phyloP scores from a whole-genome alignment of 2,329 filamentous ascomycete species.

The Drechslerella dactyloides region DNA sequence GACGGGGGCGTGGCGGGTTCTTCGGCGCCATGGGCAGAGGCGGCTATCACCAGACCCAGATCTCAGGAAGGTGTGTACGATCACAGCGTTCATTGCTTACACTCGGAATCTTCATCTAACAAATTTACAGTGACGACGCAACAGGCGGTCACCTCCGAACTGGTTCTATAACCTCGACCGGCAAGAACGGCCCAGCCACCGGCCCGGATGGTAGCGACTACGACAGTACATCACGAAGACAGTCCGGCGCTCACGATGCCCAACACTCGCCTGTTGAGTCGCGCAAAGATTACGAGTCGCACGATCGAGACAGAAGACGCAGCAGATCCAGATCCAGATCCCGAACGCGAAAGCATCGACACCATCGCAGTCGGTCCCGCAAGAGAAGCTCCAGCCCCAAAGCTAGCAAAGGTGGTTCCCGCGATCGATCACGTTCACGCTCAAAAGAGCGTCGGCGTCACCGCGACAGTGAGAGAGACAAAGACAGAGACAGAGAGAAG shows the following conservation, averaged over 20 bases:
- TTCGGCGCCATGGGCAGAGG: slow-evolving; percentile 50
- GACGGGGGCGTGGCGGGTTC: slow-evolving; percentile 44
- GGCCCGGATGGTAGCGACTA: slow-evolving; percentile 39
- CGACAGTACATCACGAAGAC: slow-evolving; percentile 34
- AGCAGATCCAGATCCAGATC: slow-evolving; percentile 52
- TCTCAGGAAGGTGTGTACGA: slow-evolving; percentile 38
- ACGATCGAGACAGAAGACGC: slow-evolving; percentile 50
- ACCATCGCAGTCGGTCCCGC: slow-evolving; percentile 52
- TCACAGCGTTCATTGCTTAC: neutral
- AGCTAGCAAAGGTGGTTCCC: slow-evolving; percentile 25
- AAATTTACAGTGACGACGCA: slow-evolving; percentile 28
- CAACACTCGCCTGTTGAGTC: slow-evolving; percentile 41
- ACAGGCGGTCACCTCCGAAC: slow-evolving; percentile 27
- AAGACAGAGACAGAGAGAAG: slow-evolving; percentile 51
- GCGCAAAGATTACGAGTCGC: slow-evolving; percentile 34
- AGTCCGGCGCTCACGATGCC: slow-evolving; percentile 33
- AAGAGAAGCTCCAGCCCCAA: slow-evolving; percentile 50
- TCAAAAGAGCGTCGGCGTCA: slow-evolving; percentile 42
- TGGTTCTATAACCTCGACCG: slow-evolving; percentile 39
- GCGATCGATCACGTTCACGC: slow-evolving; percentile 42
- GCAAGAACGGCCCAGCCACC: slow-evolving; percentile 25
- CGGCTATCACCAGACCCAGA: slow-evolving; percentile 48
- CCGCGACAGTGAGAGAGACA: slow-evolving; percentile 50
- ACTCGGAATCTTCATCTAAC: slow-evolving; percentile 10
- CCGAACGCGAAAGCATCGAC: slow-evolving; percentile 47